phyloP scores from a whole-genome alignment of 2,329 filamentous ascomycete species.

The Trichoderma harzianum region DNA sequence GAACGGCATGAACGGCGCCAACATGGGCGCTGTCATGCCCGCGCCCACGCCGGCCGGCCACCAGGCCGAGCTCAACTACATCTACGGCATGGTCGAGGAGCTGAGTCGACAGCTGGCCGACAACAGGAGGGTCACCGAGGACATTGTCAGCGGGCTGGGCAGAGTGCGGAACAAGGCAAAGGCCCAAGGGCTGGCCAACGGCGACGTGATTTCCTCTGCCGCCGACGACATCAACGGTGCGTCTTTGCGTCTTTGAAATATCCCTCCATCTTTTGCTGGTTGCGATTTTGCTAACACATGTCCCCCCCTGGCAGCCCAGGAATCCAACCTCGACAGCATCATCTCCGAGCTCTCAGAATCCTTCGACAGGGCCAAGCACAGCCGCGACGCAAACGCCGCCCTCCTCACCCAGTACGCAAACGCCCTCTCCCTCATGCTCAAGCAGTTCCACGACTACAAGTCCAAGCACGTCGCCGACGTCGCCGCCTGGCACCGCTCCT shows the following conservation, averaged over 20 bases:
- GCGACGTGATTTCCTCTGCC: slow-evolving; percentile 55
- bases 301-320: slow-evolving; percentile 45
- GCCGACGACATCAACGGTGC: slow-evolving; percentile 56
- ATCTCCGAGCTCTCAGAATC: slow-evolving; percentile 60
- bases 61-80: slow-evolving; percentile 65
- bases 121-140: slow-evolving; percentile 58
- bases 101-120: slow-evolving; percentile 61
- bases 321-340: slow-evolving; percentile 58
- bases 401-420: slow-evolving; percentile 57
- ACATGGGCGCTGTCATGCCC: slow-evolving; percentile 46
- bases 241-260: slow-evolving; percentile 16
- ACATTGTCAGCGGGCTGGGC: slow-evolving; percentile 61
- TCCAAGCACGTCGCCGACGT: slow-evolving; percentile 60
- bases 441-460: slow-evolving; percentile 65
- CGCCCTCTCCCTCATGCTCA: slow-evolving; percentile 55
- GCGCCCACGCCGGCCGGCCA: slow-evolving; percentile 64
- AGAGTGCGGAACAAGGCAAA: slow-evolving; percentile 57
- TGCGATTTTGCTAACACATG: neutral
- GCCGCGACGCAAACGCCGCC: slow-evolving; percentile 58
- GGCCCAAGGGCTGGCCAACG: slow-evolving; percentile 51
- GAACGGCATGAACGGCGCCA: slow-evolving; percentile 50
- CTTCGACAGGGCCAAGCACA: slow-evolving; percentile 59
- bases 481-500: slow-evolving; percentile 62
- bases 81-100: slow-evolving; percentile 66
- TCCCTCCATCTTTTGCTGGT: neutral